Percentiles rank a stretch among this genome's conserved stretches.
Evolutionary conservation across 2,329 filamentous ascomycete species (phyloP).

Genomic region (Escovopsis sp.): DNA sequence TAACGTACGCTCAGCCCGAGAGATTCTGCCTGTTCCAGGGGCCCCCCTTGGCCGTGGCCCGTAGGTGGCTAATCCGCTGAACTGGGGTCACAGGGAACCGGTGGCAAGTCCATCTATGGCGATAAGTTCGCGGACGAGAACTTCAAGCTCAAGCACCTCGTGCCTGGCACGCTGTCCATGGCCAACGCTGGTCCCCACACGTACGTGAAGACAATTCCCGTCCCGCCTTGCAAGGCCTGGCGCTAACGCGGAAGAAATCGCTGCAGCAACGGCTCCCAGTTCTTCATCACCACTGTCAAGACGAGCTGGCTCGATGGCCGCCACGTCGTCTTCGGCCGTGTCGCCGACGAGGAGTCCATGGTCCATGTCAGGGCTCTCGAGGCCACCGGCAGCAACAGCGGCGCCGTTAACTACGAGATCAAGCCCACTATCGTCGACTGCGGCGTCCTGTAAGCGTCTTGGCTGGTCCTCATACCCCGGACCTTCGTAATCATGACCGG

Average conservation of each 20-base stretch:
- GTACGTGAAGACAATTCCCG: constrained; percentile 26
- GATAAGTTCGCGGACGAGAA: constrained; percentile 93
- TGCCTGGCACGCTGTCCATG: constrained; percentile 77
- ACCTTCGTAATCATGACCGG: constrained; percentile 6
- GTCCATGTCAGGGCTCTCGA: constrained; percentile 45
- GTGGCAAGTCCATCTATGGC: constrained; percentile 88
- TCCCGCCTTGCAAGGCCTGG: too few species aligned
- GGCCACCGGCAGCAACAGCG: constrained; percentile 40
- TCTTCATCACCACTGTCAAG: constrained; percentile 89
- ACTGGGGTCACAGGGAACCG: constrained; percentile 59
- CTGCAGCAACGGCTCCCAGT: constrained; percentile 95
- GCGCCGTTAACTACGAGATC: constrained; percentile 39
- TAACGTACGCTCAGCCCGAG: constrained; percentile 57
- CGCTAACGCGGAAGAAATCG: constrained; percentile 6
- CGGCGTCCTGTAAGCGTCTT: constrained; percentile 30
- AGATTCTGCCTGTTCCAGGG: too few species aligned
- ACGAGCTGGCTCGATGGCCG: constrained; percentile 75
- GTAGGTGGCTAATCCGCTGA: too few species aligned
- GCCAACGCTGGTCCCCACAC: constrained; percentile 93
- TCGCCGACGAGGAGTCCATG: constrained; percentile 35
- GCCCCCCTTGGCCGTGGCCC: too few species aligned
- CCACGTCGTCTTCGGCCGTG: constrained; percentile 76
- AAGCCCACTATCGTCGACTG: constrained; percentile 41
- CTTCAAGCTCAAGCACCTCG: constrained; percentile 60
- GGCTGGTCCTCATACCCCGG: constrained; percentile 6